Conservation (phyloP, 2,329 filamentous ascomycete genomes). For the Cladosporium sp. region DNA sequence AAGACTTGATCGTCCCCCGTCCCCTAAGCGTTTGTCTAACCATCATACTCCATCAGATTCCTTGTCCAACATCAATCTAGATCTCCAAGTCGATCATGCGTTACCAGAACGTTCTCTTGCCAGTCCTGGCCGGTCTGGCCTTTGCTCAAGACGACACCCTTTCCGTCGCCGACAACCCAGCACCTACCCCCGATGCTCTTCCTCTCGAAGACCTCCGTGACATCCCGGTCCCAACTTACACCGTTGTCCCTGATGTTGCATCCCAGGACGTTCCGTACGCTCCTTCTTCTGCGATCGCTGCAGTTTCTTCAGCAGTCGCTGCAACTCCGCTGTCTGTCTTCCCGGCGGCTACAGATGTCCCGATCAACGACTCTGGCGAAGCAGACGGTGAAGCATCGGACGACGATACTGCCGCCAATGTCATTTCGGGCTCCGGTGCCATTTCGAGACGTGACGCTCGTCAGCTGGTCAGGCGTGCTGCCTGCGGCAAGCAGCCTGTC, state of each 20-base stretch:
- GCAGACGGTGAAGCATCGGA: not conserved
- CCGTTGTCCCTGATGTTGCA: conserved; percentile 1
- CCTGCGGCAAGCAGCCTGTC: not conserved
- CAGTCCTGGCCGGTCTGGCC: conserved; percentile 11
- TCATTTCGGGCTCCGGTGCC: not conserved
- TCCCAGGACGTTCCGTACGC: conserved; percentile 4
- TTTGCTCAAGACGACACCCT: not conserved
- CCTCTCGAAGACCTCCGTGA: conserved; percentile 12
- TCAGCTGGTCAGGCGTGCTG: conserved; percentile 1
- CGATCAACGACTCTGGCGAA: not conserved
- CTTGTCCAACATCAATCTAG: not conserved
- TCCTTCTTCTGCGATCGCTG: not conserved
- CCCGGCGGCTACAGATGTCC: not conserved
- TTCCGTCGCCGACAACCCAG: conserved; percentile 1
- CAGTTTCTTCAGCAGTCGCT: not conserved
- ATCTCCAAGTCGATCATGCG: not conserved
- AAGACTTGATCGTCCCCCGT: no score
- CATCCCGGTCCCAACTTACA: conserved; percentile 14
- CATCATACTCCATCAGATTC: no score
- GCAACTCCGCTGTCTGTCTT: not conserved
- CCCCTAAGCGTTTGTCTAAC: no score
- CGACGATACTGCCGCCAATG: not conserved
- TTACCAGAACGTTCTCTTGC: not conserved
- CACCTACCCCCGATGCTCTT: conserved; percentile 13
- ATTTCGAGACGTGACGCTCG: not conserved